Evolutionary conservation across 352 stramenopile species (phyloP), one percentile per base, ranked within the genome.

Genomic region (Ochromonadaceae sp.): DNA sequence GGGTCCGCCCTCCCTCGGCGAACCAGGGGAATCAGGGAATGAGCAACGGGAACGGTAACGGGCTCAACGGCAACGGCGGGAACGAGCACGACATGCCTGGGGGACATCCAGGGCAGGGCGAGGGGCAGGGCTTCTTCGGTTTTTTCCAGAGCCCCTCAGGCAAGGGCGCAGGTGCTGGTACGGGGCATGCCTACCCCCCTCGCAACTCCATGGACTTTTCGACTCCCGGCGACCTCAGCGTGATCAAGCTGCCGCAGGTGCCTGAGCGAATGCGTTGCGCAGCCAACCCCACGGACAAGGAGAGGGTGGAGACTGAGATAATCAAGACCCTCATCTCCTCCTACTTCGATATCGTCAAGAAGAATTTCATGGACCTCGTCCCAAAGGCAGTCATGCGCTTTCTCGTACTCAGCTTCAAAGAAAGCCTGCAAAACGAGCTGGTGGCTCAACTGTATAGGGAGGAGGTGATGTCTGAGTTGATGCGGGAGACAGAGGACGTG

Each of bases 361-460:
- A 59, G 41, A 96, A 95, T 72, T 96, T 98, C 72, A 81, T 96
- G 69, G 94, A 99, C 71, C 79, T 98, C 69, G 92, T 98, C 40
- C 93, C 94, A 3, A 99, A 99, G 77, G 90, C 91, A n/a, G 97
- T 98, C 71, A 98, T 98, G 90, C 92, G 88, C 78, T 97, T 97
- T 70, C 87, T 98, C 22, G 82, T 91, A 22, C 85, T 30, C 69
- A 66, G 42, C 60, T 83, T 91, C 36, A 95, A 95, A 73, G 88
- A 97, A 69, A 92, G 93, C 44, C 82, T 98, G 61, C 91, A 97
- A 74, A 97, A 97, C 76, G 90, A 97, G 73, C 77, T 98, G 34
- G 88, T 98, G 20, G 89, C 83, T 39, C 85, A 90, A 58, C 76
- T 98, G 28, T 63, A 63, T 31, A 34, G 35, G 55, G 92, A 98